Conservation (phyloP, 2,329 filamentous ascomycete species). For the Penicillium sp. region DNA sequence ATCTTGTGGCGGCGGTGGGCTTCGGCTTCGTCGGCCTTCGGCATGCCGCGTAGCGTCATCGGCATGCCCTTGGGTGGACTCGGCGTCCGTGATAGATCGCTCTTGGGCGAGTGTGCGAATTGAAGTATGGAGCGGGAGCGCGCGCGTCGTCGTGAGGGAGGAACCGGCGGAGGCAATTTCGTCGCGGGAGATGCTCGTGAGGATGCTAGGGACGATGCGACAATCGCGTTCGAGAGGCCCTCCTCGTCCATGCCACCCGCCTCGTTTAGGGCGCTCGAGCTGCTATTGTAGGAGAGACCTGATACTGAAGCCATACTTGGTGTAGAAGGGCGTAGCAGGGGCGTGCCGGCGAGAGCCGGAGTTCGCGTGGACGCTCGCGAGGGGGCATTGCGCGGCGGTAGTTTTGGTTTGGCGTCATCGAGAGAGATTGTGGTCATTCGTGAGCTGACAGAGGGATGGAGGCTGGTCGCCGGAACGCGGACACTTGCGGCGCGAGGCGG, state of each 20-base stretch:
- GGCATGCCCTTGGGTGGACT: slow-evolving; percentile 44
- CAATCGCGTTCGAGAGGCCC: slow-evolving; percentile 49
- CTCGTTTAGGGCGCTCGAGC: slow-evolving; percentile 28
- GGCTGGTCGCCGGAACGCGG: slow-evolving; percentile 12
- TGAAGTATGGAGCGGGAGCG: slow-evolving; percentile 42
- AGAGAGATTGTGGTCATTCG: slow-evolving; percentile 15
- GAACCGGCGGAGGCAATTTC: slow-evolving; percentile 42
- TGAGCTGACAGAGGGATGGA: slow-evolving; percentile 18
- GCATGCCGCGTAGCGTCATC: slow-evolving; percentile 45
- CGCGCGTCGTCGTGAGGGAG: slow-evolving; percentile 38
- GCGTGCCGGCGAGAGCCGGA: slow-evolving; percentile 10
- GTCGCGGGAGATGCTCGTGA: slow-evolving; percentile 42
- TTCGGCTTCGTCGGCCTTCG: slow-evolving; percentile 39
- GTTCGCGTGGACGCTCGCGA: slow-evolving; percentile 16
- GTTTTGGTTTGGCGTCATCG: slow-evolving; percentile 26
- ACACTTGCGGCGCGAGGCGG: slow-evolving; percentile 15
- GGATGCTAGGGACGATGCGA: slow-evolving; percentile 51
- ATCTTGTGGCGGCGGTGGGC: slow-evolving; percentile 34
- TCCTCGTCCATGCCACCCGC: slow-evolving; percentile 36
- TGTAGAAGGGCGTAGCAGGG: slow-evolving; percentile 24
- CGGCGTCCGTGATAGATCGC: slow-evolving; percentile 32
- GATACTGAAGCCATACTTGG: slow-evolving; percentile 32
- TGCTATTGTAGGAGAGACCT: slow-evolving; percentile 29
- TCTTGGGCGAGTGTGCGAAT: slow-evolving; percentile 33
- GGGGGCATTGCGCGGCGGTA: slow-evolving; percentile 30